A percentile compares a stretch with the other conserved stretches of the same genome.
These are phyloP conservation scores for Cadophora malorum DNA, from an alignment of 2,329 filamentous ascomycete genomes.

Conservation along the genomic window DNA sequence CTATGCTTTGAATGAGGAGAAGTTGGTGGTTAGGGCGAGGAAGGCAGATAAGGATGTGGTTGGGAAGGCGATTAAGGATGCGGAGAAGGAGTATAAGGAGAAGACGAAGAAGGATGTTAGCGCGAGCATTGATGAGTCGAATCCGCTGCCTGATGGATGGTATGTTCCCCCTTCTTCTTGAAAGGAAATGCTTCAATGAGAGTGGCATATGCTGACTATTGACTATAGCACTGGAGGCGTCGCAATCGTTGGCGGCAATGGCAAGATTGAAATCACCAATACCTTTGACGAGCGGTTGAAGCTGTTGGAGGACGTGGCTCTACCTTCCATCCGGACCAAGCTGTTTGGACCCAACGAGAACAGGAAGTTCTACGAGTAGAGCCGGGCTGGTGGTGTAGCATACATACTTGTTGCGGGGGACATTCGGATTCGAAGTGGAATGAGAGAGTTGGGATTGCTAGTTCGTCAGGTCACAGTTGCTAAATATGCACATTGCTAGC, in stretches of 20 bases:
- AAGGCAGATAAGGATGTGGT: conserved; percentile 79
- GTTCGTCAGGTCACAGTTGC: conserved; percentile 15
- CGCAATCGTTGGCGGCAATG: conserved; percentile 77
- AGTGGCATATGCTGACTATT: conserved; percentile 26
- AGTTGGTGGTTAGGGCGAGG: conserved; percentile 75
- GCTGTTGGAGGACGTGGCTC: conserved; percentile 82
- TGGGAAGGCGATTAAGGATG: conserved; percentile 79
- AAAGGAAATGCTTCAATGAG: neutral
- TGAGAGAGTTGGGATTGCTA: conserved; percentile 2
- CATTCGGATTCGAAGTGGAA: neutral
- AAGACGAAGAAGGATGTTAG: conserved; percentile 72
- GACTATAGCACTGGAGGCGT: conserved; percentile 79
- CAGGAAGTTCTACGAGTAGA: conserved; percentile 91
- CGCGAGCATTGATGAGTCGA: conserved; percentile 77
- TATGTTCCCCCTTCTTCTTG: conserved; percentile 57
- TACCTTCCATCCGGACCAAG: conserved; percentile 83
- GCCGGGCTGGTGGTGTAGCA: neutral
- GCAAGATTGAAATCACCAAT: conserved; percentile 99
- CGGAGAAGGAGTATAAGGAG: conserved; percentile 83
- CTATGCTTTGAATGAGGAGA: conserved; percentile 84
- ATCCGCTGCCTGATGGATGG: conserved; percentile 82
- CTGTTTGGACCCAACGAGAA: conserved; percentile 96
- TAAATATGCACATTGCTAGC: conserved; percentile 9
- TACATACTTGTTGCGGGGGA: conserved; percentile 8
- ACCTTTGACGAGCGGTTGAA: conserved; percentile 91